These are phyloP conservation scores for Saccharomycopsis lassenensis DNA, from an alignment of 805 yeast species.

Conservation along the genomic window DNA sequence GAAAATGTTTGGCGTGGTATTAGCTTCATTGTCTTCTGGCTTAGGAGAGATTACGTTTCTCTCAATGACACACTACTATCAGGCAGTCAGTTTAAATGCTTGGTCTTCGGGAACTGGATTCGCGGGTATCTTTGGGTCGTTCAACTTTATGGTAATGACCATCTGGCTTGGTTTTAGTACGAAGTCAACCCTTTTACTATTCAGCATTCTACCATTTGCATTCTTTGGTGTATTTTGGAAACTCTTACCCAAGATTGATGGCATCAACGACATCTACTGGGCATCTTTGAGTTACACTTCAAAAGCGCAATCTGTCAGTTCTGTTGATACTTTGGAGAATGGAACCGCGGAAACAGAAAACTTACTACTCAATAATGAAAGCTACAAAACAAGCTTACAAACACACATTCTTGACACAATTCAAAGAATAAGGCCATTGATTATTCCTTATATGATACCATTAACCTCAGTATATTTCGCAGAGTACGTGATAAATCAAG, in stretches of 20 bases:
- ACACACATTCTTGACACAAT: conserved; percentile 23
- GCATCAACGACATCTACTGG: conserved; percentile 10
- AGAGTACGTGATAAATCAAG: conserved; percentile 87
- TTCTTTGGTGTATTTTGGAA: conserved; percentile 28
- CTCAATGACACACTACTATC: conserved; percentile 73
- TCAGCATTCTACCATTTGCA: conserved; percentile 45
- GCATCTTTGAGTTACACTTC: background rate
- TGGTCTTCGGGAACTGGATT: conserved; percentile 96
- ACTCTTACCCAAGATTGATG: conserved; percentile 9
- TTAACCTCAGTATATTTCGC: conserved; percentile 71
- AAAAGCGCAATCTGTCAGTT: background rate
- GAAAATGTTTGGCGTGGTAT: conserved; percentile 54
- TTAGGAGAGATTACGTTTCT: conserved; percentile 84
- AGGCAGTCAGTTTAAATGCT: conserved; percentile 55
- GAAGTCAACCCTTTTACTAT: conserved; percentile 42
- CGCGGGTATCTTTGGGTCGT: conserved; percentile 83
- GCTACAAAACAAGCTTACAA: background rate
- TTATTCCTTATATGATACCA: conserved; percentile 73
- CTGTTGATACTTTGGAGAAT: conserved; percentile 1
- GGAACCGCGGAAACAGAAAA: background rate
- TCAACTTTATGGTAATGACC: conserved; percentile 58
- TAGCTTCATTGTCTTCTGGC: conserved; percentile 82
- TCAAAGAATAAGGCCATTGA: conserved; percentile 30
- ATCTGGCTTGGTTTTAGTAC: conserved; percentile 52
- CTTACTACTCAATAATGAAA: background rate